phyloP scores from a whole-genome alignment of 2,329 filamentous ascomycete genomes.

The Talaromyces funiculosus region DNA sequence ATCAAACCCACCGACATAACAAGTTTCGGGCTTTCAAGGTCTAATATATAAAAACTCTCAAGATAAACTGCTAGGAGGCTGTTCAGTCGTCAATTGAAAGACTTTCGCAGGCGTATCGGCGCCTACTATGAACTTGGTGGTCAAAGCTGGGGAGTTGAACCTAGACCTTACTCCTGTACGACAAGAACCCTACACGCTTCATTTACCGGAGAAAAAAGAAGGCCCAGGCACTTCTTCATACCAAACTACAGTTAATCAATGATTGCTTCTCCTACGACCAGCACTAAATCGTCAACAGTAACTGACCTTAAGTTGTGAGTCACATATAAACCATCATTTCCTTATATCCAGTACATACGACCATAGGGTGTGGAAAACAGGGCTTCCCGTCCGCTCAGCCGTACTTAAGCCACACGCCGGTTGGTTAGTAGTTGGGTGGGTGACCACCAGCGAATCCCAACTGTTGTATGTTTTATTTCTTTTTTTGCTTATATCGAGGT shows the following conservation, averaged over 20 bases:
- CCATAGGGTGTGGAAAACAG: slow-evolving; percentile 1
- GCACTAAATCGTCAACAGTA: neutral
- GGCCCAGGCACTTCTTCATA: too few species aligned
- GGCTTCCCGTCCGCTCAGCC: neutral
- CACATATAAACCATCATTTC: neutral
- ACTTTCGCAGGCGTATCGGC: too few species aligned
- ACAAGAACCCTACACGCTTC: too few species aligned
- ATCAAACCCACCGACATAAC: too few species aligned
- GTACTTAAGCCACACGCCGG: slow-evolving; percentile 1
- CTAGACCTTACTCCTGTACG: too few species aligned
- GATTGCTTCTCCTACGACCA: neutral
- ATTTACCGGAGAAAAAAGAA: too few species aligned
- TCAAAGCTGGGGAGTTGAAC: too few species aligned
- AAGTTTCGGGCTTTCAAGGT: too few species aligned
- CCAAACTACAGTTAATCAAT: neutral
- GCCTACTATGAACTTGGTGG: too few species aligned
- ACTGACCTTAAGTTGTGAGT: neutral
- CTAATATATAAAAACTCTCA: too few species aligned
- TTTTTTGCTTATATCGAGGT: neutral
- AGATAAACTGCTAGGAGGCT: too few species aligned
- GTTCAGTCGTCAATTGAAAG: too few species aligned
- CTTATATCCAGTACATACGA: neutral
- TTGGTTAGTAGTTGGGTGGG: slow-evolving; percentile 1
- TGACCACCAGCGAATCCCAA: neutral
- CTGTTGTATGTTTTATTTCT: neutral